These are phyloP conservation scores for Geotrichum fermentans DNA, from an alignment of 1,139 yeast species.

Conservation along the genomic window DNA sequence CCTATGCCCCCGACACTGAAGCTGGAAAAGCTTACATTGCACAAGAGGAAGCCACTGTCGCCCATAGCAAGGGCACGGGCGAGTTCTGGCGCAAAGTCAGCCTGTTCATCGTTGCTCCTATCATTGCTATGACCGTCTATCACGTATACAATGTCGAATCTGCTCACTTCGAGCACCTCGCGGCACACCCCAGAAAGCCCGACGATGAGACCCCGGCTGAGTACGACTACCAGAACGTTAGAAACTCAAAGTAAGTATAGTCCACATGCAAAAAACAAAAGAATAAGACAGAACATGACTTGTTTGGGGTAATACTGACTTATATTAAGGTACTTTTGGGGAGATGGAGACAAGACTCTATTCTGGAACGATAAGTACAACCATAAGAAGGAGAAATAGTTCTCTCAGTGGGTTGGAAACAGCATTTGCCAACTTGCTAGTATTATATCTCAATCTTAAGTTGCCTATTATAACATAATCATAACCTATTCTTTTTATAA, in stretches of 20 bases:
- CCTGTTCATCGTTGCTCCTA: slow-evolving; percentile 74
- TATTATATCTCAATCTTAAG: too few relatives aligned
- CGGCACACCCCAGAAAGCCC: slow-evolving; percentile 48
- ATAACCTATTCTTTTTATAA: too few relatives aligned
- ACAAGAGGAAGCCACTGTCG: slow-evolving; percentile 53
- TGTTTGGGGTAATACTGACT: background rate
- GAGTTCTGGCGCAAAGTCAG: slow-evolving; percentile 82
- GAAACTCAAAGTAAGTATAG: slow-evolving; percentile 45
- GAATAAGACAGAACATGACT: background rate
- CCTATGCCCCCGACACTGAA: slow-evolving; percentile 42
- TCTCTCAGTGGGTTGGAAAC: too few relatives aligned
- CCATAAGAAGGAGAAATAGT: slow-evolving; percentile 42
- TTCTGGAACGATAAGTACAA: slow-evolving; percentile 94
- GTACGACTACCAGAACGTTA: slow-evolving; percentile 85
- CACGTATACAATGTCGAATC: slow-evolving; percentile 77
- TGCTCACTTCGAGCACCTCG: slow-evolving; percentile 80
- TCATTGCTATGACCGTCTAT: slow-evolving; percentile 65
- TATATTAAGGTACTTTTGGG: slow-evolving; percentile 77
- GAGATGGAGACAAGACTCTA: slow-evolving; percentile 93
- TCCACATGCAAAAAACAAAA: too few relatives aligned
- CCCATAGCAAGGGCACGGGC: slow-evolving; percentile 76
- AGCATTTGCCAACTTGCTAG: background rate
- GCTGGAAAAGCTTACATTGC: slow-evolving; percentile 53
- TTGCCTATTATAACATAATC: too few relatives aligned
- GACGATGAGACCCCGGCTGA: slow-evolving; percentile 92